phyloP scores from a whole-genome alignment of 2,329 filamentous ascomycete genomes.

The Cladophialophora yegresii region DNA sequence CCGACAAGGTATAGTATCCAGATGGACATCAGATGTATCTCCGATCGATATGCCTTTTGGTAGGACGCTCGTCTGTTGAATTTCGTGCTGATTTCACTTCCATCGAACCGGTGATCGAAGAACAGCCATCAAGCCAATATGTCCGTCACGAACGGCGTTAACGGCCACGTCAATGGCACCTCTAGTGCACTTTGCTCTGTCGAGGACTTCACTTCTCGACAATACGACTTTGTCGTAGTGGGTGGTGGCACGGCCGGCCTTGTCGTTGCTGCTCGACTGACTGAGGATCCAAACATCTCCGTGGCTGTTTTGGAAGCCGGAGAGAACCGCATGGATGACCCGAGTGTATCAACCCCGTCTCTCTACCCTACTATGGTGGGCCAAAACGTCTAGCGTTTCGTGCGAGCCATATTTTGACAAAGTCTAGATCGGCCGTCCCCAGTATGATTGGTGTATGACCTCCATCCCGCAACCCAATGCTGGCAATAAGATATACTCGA shows the following conservation, averaged over 20 bases:
- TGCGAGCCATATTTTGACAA: neutral
- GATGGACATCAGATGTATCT: neutral
- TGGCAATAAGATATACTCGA: conserved; percentile 32
- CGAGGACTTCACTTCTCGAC: conserved; percentile 28
- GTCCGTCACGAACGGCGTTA: conserved; percentile 23
- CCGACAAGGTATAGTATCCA: neutral
- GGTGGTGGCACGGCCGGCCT: conserved; percentile 42
- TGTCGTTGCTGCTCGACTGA: conserved; percentile 40
- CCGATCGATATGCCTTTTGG: neutral
- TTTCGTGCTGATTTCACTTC: no score
- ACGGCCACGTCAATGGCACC: conserved; percentile 24
- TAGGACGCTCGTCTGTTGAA: neutral
- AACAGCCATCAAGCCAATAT: conserved; percentile 2
- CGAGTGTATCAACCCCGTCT: conserved; percentile 37
- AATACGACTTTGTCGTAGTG: conserved; percentile 41
- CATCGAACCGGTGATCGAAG: neutral
- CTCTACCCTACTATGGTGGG: conserved; percentile 31
- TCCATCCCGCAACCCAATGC: conserved; percentile 30
- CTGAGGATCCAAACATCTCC: conserved; percentile 40
- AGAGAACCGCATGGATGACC: conserved; percentile 38
- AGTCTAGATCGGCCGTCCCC: conserved; percentile 23
- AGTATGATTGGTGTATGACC: conserved; percentile 35
- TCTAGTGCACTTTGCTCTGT: conserved; percentile 25
- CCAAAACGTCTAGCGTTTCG: neutral
- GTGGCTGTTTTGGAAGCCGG: conserved; percentile 53